Base-by-base conservation (phyloP, 306 rosid genomes). In the Cicer chorassanicum region DNA sequence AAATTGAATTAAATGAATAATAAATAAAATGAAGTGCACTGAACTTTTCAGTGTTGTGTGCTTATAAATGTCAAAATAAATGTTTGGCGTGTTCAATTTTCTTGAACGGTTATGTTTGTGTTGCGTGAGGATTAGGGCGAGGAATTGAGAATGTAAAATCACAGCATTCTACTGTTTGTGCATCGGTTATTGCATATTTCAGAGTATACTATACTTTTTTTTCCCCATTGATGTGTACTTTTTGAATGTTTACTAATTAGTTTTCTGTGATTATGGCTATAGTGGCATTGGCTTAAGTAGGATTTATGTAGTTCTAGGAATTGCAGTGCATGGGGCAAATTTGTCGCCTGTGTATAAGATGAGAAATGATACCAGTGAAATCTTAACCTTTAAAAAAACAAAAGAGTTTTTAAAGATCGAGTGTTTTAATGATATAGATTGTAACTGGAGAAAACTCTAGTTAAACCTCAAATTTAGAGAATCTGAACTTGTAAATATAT, bases 201-300 rank as follows among this genome's bases (percentile, higher is more conserved):
- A 46, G 21, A 9, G n/a, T 63, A 24, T 53, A 43, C 21, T 4
- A 2, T 9, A 1, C 61, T 48, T 60, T 49, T 49, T 12, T 1
- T 24, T 5, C 36, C 36, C 1, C 6, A 13, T 63, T 40, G 39
- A 14, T 13, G n/a, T 62, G 19, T 56, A 55, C 15, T 55, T 68
- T 51, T 46, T 46, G 11, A 38, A 24, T 39, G 49, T 9, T 57
- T 24, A 55, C 4, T 4, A 72, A 60, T 45, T 53, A 53, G 15
- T 72, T 42, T 59, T 75, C 48, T 36, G 41, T 15, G n/a, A 63
- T 43, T 56, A 59, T 71, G 59, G 64, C 14, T 67, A 43, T 76
- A 14, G 46, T 11, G 14, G 44, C 64, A 43, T 11, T 49, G 36
- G 56, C 61, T 70, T 63, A 36, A 40, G 49, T 54, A 78, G 64